Conservation (phyloP, 805 yeast species). For the Candida ficus region DNA sequence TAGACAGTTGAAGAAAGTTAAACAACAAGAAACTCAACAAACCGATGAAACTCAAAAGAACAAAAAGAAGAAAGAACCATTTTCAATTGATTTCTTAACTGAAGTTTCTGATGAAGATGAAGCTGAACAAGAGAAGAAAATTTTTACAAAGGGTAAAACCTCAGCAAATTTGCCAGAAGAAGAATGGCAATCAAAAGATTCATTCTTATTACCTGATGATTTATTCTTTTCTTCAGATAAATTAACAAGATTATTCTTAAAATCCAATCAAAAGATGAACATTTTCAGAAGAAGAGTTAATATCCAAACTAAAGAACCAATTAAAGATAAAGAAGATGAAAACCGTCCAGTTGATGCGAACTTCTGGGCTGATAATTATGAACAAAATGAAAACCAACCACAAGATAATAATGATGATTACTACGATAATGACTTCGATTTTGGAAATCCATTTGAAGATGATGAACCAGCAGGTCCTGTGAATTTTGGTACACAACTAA, state of each 20-base stretch:
- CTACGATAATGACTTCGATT: constrained; percentile 22
- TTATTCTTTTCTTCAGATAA: constrained; percentile 63
- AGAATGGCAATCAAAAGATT: constrained; percentile 35
- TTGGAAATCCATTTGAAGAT: constrained; percentile 7
- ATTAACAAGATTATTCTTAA: constrained; percentile 61
- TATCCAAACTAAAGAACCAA: background rate
- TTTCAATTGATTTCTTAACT: constrained; percentile 39
- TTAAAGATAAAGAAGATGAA: constrained; percentile 9
- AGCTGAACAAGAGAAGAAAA: constrained; percentile 30
- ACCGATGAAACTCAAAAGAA: constrained; percentile 22
- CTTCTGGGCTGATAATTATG: constrained; percentile 67
- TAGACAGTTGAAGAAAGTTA: constrained; percentile 43
- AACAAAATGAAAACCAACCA: constrained; percentile 28
- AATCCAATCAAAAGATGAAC: constrained; percentile 48
- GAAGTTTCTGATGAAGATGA: constrained; percentile 32
- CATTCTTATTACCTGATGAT: constrained; percentile 66
- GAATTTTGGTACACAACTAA: constrained; percentile 24
- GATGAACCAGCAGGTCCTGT: constrained; percentile 8
- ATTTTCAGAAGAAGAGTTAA: constrained; percentile 21
- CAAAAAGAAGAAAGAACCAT: constrained; percentile 32
- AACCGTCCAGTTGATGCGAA: constrained; percentile 53
- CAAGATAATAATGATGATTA: constrained; percentile 16
- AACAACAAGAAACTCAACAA: constrained; percentile 6
- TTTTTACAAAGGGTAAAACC: constrained; percentile 35
- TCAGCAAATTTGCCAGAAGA: constrained; percentile 37